A percentile compares a stretch with the other conserved stretches of the same genome.
These are phyloP conservation scores for Phoenix dactylifera DNA, from an alignment of 176 grass and related monocot genomes.

Conservation along the genomic window DNA sequence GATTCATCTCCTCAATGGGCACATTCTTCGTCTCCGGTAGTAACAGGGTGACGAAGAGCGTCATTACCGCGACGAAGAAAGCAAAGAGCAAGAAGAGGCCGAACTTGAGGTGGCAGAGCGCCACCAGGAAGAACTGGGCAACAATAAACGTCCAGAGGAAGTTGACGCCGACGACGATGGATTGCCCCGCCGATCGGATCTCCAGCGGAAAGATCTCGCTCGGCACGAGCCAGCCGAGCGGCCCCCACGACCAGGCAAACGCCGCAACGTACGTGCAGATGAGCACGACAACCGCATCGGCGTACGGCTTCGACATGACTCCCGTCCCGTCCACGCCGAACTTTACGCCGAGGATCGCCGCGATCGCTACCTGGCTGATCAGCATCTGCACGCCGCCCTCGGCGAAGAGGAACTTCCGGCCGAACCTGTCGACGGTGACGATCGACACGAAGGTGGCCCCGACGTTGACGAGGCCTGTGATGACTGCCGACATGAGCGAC, in stretches of 20 bases:
- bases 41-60: not conserved
- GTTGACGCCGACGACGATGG: slow-evolving; percentile 9
- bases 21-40: slow-evolving; percentile 13
- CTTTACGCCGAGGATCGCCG: slow-evolving; percentile 31
- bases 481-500: no score
- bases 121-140: slow-evolving; percentile 3
- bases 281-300: slow-evolving; percentile 22
- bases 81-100: slow-evolving; percentile 14
- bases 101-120: slow-evolving; percentile 9
- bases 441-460: no score
- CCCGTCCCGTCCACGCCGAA: slow-evolving; percentile 25
- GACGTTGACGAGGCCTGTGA: no score
- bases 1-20: slow-evolving; percentile 15
- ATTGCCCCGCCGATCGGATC: slow-evolving; percentile 26
- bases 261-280: slow-evolving; percentile 62
- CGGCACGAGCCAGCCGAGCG: slow-evolving; percentile 52
- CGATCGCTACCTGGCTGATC: slow-evolving; percentile 38
- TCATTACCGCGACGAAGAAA: not conserved
- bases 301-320: slow-evolving; percentile 14
- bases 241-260: slow-evolving; percentile 65
- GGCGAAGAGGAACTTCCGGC: not conserved
- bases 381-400: slow-evolving; percentile 17
- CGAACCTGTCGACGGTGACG: no score
- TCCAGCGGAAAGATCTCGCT: slow-evolving; percentile 89
- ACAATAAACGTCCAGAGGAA: slow-evolving; percentile 7